These are phyloP conservation scores for Suillus weaverae DNA, from an alignment of 768 basidiomycete genomes.

Conservation along the genomic window DNA sequence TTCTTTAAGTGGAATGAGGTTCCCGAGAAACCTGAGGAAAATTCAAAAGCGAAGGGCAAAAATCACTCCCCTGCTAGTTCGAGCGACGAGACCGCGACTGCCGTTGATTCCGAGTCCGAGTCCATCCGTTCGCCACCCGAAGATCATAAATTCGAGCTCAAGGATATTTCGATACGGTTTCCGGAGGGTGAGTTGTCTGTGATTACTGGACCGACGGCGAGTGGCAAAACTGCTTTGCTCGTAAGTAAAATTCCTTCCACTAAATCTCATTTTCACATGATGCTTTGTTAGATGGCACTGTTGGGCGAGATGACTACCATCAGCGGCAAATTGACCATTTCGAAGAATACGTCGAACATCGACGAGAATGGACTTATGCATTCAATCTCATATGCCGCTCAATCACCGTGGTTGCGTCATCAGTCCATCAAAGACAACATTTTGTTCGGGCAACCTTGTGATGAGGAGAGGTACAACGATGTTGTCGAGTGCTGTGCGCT, in stretches of 20 bases:
- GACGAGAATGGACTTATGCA: conserved; percentile 64
- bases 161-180: conserved; percentile 46
- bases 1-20: conserved; percentile 59
- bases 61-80: neutral
- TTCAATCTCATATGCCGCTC: conserved; percentile 69
- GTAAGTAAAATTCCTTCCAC: conserved; percentile 17
- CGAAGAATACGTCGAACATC: conserved; percentile 50
- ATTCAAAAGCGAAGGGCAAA: conserved; percentile 24
- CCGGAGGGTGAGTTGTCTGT: conserved; percentile 48
- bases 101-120: conserved; percentile 18
- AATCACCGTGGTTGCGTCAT: conserved; percentile 69
- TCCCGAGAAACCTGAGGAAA: conserved; percentile 32
- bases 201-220: conserved; percentile 48
- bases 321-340: conserved; percentile 39
- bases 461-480: conserved; percentile 69
- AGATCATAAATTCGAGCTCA: conserved; percentile 42
- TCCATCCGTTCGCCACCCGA: conserved; percentile 16
- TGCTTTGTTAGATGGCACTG: conserved; percentile 29
- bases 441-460: conserved; percentile 68
- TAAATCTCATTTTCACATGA: neutral
- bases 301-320: conserved; percentile 41
- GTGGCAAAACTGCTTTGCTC: conserved; percentile 50
- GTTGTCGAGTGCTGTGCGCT: conserved; percentile 88
- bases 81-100: conserved; percentile 12
- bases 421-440: conserved; percentile 82